These are phyloP conservation scores for Solanum arcanum DNA, from an alignment of 257 asterid species.

Conservation along the genomic window DNA sequence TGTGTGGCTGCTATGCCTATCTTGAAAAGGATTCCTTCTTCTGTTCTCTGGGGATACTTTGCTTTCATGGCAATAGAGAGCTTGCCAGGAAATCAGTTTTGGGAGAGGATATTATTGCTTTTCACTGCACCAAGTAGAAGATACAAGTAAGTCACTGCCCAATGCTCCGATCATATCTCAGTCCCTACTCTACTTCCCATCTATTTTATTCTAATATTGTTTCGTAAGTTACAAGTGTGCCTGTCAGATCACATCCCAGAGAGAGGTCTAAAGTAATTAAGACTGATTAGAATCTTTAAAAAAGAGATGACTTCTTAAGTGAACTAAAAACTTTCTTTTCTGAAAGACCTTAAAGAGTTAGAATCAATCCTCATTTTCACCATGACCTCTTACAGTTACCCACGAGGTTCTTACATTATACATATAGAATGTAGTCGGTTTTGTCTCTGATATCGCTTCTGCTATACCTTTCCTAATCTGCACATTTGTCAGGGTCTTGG, in stretches of 20 bases:
- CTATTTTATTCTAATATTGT: not conserved
- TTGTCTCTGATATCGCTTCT: not conserved
- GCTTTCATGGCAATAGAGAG: conserved; percentile 99
- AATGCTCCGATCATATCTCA: not conserved
- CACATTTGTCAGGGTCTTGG: conserved; percentile 50
- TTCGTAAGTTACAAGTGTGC: not conserved
- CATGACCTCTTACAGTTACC: not conserved
- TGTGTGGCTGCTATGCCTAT: conserved; percentile 96
- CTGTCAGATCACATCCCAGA: not conserved
- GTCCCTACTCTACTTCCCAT: not conserved
- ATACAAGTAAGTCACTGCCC: conserved; percentile 47
- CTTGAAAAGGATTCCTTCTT: conserved; percentile 75
- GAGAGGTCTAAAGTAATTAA: not conserved
- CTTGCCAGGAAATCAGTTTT: conserved; percentile 95
- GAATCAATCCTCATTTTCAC: not conserved
- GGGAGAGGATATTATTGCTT: conserved; percentile 90
- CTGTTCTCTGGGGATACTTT: conserved; percentile 98
- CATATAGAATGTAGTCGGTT: not conserved
- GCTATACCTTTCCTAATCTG: not conserved
- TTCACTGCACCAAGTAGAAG: conserved; percentile 90
- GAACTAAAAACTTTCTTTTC: not conserved
- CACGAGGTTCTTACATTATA: not conserved
- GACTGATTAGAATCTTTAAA: not conserved
- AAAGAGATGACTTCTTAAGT: not conserved
- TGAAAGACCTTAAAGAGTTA: not conserved